Conservation (phyloP, 805 yeast species). For the Yamadazyma kitorensis region DNA sequence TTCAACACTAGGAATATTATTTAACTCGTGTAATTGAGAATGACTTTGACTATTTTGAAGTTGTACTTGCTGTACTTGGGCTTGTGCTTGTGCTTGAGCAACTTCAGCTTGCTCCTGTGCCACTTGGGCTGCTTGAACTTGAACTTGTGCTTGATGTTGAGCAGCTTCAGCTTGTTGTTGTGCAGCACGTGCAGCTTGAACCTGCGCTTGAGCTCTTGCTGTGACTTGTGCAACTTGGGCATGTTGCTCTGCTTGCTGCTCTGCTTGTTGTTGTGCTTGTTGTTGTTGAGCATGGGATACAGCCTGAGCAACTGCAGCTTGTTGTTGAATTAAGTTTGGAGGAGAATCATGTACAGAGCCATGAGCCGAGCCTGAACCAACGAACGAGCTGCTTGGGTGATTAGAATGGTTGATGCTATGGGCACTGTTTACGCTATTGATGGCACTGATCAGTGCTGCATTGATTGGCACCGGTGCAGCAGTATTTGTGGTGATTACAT, state of each 20-base stretch:
- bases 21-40: background rate
- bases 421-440: too few relatives aligned
- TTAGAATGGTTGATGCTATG: too few relatives aligned
- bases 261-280: background rate
- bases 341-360: background rate
- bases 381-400: too few relatives aligned
- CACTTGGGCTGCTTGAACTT: background rate
- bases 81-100: background rate
- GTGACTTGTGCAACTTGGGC: background rate
- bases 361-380: too few relatives aligned
- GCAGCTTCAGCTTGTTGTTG: constrained; percentile 7
- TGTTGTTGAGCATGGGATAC: background rate
- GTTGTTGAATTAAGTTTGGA: too few relatives aligned
- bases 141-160: constrained; percentile 6
- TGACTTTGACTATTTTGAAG: too few relatives aligned
- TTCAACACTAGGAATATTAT: constrained; percentile 9
- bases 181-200: constrained; percentile 2
- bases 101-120: background rate
- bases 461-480: too few relatives aligned
- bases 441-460: too few relatives aligned
- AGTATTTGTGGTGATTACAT: too few relatives aligned
- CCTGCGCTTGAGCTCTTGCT: constrained; percentile 1
- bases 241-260: background rate
- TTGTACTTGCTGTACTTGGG: background rate
- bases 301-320: constrained; percentile 2